These are phyloP conservation scores for Peziza echinospora DNA, from an alignment of 495 filamentous ascomycete genomes.

Conservation along the genomic window DNA sequence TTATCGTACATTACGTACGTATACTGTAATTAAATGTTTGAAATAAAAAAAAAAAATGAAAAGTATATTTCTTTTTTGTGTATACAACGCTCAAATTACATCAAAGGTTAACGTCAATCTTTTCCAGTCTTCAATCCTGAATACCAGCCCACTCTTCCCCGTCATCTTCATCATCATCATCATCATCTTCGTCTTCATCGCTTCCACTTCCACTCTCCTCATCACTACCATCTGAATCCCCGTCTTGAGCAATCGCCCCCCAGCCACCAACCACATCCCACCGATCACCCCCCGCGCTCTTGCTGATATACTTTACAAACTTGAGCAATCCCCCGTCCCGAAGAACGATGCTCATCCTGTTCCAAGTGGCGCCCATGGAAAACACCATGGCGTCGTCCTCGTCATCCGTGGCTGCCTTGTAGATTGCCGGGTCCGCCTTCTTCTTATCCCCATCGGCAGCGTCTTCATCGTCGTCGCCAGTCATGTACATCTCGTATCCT, in stretches of 20 bases:
- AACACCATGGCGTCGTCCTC: conserved; percentile 87
- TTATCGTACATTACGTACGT: too few relatives aligned
- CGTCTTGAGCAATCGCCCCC: conserved; percentile 28
- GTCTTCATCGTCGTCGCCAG: conserved; percentile 13
- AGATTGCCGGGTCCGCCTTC: conserved; percentile 69
- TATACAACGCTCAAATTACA: too few relatives aligned
- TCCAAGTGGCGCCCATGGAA: conserved; percentile 72
- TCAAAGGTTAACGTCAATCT: too few relatives aligned
- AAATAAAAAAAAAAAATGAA: too few relatives aligned
- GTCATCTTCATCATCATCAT: conserved; percentile 25
- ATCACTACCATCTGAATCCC: conserved; percentile 20
- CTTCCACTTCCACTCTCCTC: conserved; percentile 14
- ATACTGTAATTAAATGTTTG: too few relatives aligned
- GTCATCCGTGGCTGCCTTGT: conserved; percentile 43
- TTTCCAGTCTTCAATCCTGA: background rate
- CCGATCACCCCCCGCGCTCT: conserved; percentile 58
- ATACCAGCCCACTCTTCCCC: conserved; percentile 18
- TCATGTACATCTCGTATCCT: conserved; percentile 20
- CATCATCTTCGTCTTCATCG: conserved; percentile 21
- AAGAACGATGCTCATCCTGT: conserved; percentile 69
- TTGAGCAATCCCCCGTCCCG: conserved; percentile 66
- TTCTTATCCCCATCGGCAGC: conserved; percentile 12
- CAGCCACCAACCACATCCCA: conserved; percentile 71
- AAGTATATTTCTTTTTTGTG: too few relatives aligned
- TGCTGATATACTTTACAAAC: conserved; percentile 92